Base-by-base conservation (phyloP, 2,329 filamentous ascomycete genomes). In the Penicillium sp. region DNA sequence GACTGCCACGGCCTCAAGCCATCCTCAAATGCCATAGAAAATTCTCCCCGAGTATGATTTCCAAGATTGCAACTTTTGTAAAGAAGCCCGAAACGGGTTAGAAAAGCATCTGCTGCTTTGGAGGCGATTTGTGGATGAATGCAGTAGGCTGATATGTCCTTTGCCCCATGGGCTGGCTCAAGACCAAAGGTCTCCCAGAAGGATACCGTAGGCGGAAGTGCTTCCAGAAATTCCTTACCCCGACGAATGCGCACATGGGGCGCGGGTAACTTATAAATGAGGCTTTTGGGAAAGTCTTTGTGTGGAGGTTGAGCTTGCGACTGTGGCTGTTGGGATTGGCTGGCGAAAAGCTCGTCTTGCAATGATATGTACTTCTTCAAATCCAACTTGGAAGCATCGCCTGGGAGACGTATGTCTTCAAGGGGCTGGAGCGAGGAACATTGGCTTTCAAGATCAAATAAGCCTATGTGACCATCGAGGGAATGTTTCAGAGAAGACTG, bases 131-230 rank as follows among this genome's bases (percentile, higher is more conserved):
- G 73, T 2, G 84, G 83, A 59, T 81, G 80, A 9, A 87, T 72
- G 60, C 82, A 83, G 63, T 83, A 84, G 1, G 80, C 75, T 21
- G 79, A 77, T n/a, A 86, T 69, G 62, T 86, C 77, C 64, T 87
- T 87, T 1, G 76, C 55, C 1, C 82, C 80, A 63, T 77, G 79
- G 38, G 77, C 76, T 32, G 85, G 85, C 39, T 80, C 79, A 9
- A 87, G 71, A 16, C 81, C 82, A 39, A 87, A 78, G 1, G 81
- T 77, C 58, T 86, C 83, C 85, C 85, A 87, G 61, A 86, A 87
- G 2, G 76, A 71, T 46, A 86, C 65, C 4, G 83, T 80, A 8
- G 83, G 75, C 3, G 83, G 80, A 13, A 85, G 73, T 47, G 84
- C 71, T 58, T 85, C 83, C 67, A 84, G 77, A 7, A 72, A 75